Evolutionary conservation across 2,329 filamentous ascomycete species (phyloP), one percentile per base, ranked within the genome.

Genomic region (Teratosphaeria destructans): DNA sequence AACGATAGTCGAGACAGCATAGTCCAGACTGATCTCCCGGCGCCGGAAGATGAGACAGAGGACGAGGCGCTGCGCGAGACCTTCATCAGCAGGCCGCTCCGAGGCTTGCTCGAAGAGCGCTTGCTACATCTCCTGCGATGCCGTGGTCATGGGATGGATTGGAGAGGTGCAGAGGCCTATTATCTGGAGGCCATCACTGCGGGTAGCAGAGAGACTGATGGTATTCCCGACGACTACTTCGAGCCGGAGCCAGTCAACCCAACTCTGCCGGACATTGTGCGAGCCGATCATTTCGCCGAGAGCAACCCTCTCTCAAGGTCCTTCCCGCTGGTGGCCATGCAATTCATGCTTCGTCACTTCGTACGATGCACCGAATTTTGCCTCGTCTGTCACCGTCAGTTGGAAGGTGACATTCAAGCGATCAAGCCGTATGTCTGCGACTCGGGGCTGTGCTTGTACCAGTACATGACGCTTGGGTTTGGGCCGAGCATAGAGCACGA

Each of bases 401-500:
- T 89, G 39, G 73, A 82, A 1, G 79, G 79, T 2, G 81, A 83
- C 0, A 85, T 93, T 43, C 83, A 86, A 66, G 83, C 87, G 1
- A 77, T 91, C 61, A 90, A 89, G 65, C 88, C 88, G 2, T 80
- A 81, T 62, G 90, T 96, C 53, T 96, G 92, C 73, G 82, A 83
- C 26, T 81, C 83, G 12, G 78, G 81, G 1, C 78, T 96, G 3
- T 96, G 92, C 68, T 77, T 95, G 3, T 95, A 89, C 68, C 92
- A 96, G 69, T 95, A 94, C 74, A 88, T 95, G 80, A 80, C 83
- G 16, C 78, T 95, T n/a, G 90, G 90, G 0, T 86, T 96, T 67
- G 92, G 91, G 0, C 88, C 89, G 1, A 90, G 85, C 66, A 84
- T 95, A 59, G 91, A 96, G 70, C 85, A 92, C 69, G 90, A 96